phyloP scores from a whole-genome alignment of 169 alveolate genomes.

The Cryptosporidium baileyi region DNA sequence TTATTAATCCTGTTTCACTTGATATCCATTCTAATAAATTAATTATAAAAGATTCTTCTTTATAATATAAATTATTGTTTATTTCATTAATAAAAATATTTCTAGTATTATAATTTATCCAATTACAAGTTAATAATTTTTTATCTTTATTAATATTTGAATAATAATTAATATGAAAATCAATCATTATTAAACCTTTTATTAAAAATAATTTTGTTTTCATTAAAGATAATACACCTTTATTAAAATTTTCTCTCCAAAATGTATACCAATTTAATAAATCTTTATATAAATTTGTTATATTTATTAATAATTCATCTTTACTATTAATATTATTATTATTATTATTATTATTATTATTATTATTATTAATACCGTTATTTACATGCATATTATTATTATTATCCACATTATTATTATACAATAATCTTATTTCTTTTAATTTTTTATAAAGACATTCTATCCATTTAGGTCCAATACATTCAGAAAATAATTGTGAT shows the following conservation, averaged over 20 bases:
- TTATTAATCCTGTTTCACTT: constrained; percentile 9
- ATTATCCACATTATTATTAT: not conserved
- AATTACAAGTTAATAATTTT: not conserved
- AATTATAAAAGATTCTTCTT: not conserved
- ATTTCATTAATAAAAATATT: not conserved
- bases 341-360: no score
- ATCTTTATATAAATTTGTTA: not conserved
- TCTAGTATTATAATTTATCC: constrained; percentile 1
- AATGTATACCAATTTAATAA: constrained; percentile 41
- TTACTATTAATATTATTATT: no score
- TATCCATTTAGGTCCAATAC: constrained; percentile 60
- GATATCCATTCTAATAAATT: constrained; percentile 29
- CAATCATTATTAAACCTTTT: constrained; percentile 37
- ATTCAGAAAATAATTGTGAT: constrained; percentile 20
- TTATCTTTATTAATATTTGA: not conserved
- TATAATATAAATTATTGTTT: not conserved
- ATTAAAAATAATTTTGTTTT: constrained; percentile 21
- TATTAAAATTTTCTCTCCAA: constrained; percentile 11
- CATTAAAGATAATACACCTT: not conserved
- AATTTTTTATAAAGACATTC: not conserved
- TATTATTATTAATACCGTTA: not conserved
- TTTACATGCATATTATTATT: not conserved
- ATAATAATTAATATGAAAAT: constrained; percentile 33
- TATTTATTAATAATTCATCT: not conserved
- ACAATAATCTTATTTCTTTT: not conserved